Evolutionary conservation across 495 filamentous ascomycete genomes (phyloP).

Genomic region (Hyaloscypha hepaticicola): DNA sequence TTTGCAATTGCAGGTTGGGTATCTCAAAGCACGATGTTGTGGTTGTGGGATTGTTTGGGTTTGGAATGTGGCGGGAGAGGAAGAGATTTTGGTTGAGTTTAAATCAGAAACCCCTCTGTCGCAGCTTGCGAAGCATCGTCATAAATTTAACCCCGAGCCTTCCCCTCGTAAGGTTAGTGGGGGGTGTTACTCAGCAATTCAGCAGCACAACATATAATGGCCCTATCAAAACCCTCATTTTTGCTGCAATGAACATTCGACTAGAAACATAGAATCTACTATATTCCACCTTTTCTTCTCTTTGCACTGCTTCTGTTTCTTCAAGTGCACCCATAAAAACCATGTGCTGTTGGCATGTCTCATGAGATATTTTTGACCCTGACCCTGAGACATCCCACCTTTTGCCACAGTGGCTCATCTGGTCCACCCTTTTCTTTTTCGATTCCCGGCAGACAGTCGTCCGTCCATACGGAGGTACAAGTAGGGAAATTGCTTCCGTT

Average conservation of each 20-base stretch:
- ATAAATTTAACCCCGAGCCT: slow-evolving; percentile 7
- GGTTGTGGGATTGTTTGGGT: slow-evolving; percentile 3
- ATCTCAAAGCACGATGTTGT: slow-evolving; percentile 16
- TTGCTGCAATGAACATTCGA: neutral
- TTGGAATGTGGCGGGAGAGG: slow-evolving; percentile 14
- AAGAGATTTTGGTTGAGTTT: slow-evolving; percentile 23
- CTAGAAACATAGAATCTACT: neutral
- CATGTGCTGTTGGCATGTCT: neutral
- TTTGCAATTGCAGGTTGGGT: slow-evolving; percentile 33
- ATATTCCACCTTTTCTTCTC: neutral
- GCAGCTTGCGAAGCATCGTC: slow-evolving; percentile 19
- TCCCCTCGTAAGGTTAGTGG: slow-evolving; percentile 4
- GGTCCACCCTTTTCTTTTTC: slow-evolving; percentile 8
- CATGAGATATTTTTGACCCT: slow-evolving; percentile 4
- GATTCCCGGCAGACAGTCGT: neutral
- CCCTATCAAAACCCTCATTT: neutral
- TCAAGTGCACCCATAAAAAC: neutral
- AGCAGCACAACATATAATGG: neutral
- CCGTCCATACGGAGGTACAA: neutral
- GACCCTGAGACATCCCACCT: slow-evolving; percentile 15
- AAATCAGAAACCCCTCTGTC: slow-evolving; percentile 13
- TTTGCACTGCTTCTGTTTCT: neutral
- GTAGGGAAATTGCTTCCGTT: neutral
- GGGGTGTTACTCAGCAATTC: slow-evolving; percentile 22
- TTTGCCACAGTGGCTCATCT: slow-evolving; percentile 1